Conservation (phyloP, 2,329 filamentous ascomycete genomes). For the Colletotrichum sansevieriae region DNA sequence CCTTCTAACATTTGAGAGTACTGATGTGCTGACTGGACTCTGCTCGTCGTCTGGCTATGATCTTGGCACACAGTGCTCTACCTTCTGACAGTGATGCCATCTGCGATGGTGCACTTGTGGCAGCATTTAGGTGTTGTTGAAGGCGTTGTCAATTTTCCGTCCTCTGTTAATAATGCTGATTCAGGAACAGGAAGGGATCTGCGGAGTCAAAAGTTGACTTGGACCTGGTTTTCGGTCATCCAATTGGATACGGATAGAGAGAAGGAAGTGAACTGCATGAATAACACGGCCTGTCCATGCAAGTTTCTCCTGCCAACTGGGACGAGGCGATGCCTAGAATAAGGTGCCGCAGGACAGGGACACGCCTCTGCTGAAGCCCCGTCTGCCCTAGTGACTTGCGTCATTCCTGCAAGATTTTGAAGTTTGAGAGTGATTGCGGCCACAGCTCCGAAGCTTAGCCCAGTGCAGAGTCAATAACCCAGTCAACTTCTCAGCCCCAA, state of each 20-base stretch:
- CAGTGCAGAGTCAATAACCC: conserved; percentile 8
- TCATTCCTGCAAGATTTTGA: not conserved
- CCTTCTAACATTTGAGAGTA: not conserved
- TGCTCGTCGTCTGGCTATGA: not conserved
- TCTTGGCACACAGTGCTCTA: not conserved
- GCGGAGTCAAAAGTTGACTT: not conserved
- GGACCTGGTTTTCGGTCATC: not conserved
- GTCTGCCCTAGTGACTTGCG: not conserved
- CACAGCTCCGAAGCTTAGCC: not conserved
- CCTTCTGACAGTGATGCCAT: conserved; percentile 27
- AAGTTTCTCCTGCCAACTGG: not conserved
- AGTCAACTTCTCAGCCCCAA: not conserved
- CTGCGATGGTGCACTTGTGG: not conserved
- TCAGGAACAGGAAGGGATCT: conserved; percentile 37
- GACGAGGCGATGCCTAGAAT: not conserved
- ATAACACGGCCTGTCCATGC: conserved; percentile 19
- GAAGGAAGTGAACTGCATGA: not conserved
- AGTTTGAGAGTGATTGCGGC: not conserved
- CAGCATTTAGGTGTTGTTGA: not conserved
- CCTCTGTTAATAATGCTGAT: not conserved
- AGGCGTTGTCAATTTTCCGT: not conserved
- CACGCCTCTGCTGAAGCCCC: not conserved
- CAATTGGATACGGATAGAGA: conserved; percentile 1
- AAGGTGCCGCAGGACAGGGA: not conserved
- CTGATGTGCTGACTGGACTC: not conserved